Evolutionary conservation across 2,329 filamentous ascomycete species (phyloP), one percentile per base, ranked within the genome.

Genomic region (Neobulgaria alba): DNA sequence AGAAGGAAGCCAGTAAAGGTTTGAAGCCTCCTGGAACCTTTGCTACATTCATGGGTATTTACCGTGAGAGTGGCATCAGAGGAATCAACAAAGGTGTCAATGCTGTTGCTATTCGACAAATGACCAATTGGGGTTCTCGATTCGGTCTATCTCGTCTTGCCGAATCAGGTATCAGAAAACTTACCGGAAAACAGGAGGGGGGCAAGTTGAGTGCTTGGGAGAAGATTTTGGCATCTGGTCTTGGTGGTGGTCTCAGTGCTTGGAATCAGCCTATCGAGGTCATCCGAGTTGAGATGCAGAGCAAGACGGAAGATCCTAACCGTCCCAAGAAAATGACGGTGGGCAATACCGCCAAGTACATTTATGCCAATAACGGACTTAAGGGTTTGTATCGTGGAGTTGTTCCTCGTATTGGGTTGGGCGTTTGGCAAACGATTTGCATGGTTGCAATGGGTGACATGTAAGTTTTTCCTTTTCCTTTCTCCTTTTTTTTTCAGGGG

Each of bases 231-330:
- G 89, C 92, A 35, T 86, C 82, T 49, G 78, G 79, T 51, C 63
- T 98, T 8, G 92, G 92, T 69, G 92, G 92, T 77, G 92, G 92
- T 62, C 73, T 98, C 58, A 88, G 81, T 49, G 92, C 92, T 51
- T 98, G 92, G 92, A 98, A 98, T 70, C 92, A 98, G 75, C 92
- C 92, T 49, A 98, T 98, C 63, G 92, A 98, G 77, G 92, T 98
- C 63, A 95, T 98, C 63, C 87, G 92, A 51, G 90, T 98, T 48
- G 92, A 98, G 77, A 95, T 98, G 87, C 92, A 98, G 79, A 94
- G 86, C 72, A 96, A 95, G 81, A 95, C 83, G 57, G 86, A 85
- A 57, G 92, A 98, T 63, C 89, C 92, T 46, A 96, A 96, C 73
- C 84, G 92, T 38, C 92, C 92, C 56, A 95, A 95, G 80, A 98